Conservation (phyloP, 352 stramenopile genomes). For the Phytophthora litchii region DNA sequence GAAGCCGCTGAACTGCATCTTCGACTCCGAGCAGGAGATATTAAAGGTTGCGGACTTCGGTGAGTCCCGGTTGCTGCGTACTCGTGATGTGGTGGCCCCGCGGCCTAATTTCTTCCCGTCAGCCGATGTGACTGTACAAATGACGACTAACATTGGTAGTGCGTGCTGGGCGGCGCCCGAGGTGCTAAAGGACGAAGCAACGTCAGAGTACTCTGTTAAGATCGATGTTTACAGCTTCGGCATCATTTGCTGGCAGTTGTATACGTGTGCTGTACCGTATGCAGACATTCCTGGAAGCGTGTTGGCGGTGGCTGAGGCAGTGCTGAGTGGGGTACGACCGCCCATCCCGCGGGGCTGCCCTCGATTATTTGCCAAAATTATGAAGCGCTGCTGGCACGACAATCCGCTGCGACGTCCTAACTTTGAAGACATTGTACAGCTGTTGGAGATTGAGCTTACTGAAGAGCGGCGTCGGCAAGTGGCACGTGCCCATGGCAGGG, state of each 20-base stretch:
- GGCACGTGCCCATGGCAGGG: conserved; percentile 19
- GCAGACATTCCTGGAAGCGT: conserved; percentile 80
- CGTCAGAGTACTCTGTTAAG: conserved; percentile 79
- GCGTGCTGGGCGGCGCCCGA: conserved; percentile 82
- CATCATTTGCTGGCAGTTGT: conserved; percentile 87
- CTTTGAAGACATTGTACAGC: conserved; percentile 82
- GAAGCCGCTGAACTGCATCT: conserved; percentile 86
- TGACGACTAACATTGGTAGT: conserved; percentile 85
- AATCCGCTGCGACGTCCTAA: conserved; percentile 66
- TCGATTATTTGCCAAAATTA: conserved; percentile 80
- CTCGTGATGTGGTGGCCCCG: conserved; percentile 56
- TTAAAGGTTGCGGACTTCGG: conserved; percentile 86
- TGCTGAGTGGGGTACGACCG: conserved; percentile 66
- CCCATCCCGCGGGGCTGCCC: conserved; percentile 66
- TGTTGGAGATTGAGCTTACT: conserved; percentile 74
- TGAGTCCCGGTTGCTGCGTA: conserved; percentile 72
- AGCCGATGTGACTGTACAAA: conserved; percentile 69
- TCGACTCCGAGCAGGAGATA: conserved; percentile 76
- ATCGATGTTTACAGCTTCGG: conserved; percentile 89
- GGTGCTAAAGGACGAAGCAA: conserved; percentile 72
- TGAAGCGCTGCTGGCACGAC: conserved; percentile 81
- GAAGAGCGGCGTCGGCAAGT: conserved; percentile 50
- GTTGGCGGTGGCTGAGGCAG: conserved; percentile 73
- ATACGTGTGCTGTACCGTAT: conserved; percentile 74
- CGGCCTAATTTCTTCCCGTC: conserved; percentile 67